Evolutionary conservation across 2,329 filamentous ascomycete species (phyloP).

Genomic region (Ophiostoma ips): DNA sequence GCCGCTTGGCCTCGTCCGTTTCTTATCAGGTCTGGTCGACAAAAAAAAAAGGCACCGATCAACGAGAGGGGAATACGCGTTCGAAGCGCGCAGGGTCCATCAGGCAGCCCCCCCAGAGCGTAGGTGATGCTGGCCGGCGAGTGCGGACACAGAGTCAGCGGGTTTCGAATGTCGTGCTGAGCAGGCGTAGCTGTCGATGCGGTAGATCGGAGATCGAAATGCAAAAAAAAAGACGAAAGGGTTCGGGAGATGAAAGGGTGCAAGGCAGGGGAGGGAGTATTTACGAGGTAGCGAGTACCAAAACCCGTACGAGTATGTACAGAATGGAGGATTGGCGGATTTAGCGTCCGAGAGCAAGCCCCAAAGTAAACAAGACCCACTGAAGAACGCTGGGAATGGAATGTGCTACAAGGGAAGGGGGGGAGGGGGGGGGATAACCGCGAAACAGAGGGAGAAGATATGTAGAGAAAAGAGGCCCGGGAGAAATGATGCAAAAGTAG

Average conservation of each 20-base stretch:
- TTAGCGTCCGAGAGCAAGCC: not conserved
- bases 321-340: not conserved
- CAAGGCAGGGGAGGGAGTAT: too few species aligned
- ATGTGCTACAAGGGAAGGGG: not conserved
- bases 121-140: not conserved
- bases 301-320: too few species aligned
- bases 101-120: not conserved
- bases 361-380: not conserved
- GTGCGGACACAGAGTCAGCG: too few species aligned
- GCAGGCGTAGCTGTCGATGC: too few species aligned
- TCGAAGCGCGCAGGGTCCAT: conserved; percentile 5
- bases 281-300: too few species aligned
- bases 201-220: too few species aligned
- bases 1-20: too few species aligned
- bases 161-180: too few species aligned
- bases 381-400: not conserved
- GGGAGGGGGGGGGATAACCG: not conserved
- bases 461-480: not conserved
- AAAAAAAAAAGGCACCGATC: too few species aligned
- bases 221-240: too few species aligned
- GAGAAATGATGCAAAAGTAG: not conserved
- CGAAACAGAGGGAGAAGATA: not conserved
- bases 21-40: too few species aligned
- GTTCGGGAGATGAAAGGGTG: too few species aligned
- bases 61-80: not conserved